Evolutionary conservation across 1,284 basidiomycete species (phyloP).

Genomic region (Coniferiporia sulphurascens): DNA sequence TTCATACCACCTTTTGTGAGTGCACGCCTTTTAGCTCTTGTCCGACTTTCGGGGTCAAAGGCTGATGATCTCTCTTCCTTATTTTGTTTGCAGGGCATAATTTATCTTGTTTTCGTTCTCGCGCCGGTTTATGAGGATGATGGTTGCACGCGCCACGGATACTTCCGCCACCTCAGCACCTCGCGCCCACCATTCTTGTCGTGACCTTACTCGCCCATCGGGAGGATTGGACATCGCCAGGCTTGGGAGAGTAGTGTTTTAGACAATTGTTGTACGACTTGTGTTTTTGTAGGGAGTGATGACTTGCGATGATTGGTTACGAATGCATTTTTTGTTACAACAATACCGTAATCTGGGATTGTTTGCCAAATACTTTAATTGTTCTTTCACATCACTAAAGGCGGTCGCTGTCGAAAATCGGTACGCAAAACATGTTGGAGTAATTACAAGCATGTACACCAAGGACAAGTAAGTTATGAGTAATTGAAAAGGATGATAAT

Average conservation of each 20-base stretch:
- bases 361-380: too few relatives aligned
- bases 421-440: background rate
- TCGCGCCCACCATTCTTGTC: background rate
- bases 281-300: background rate
- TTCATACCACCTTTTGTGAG: background rate
- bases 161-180: background rate
- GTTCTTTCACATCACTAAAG: background rate
- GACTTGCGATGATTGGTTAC: background rate
- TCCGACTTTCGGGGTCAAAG: background rate
- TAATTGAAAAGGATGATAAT: background rate
- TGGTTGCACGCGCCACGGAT: background rate
- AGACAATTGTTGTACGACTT: background rate
- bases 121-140: background rate
- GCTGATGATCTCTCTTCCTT: background rate
- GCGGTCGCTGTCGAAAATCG: background rate
- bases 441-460: background rate
- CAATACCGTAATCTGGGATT: background rate
- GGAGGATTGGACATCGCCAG: background rate
- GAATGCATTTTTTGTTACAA: background rate
- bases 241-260: background rate
- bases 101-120: background rate
- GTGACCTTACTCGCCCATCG: background rate
- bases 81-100: background rate
- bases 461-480: slow-evolving; percentile 7
- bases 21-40: background rate